Evolutionary conservation across 192 early-diverging fungal genomes (phyloP).

Genomic region (Backusella tarrabulga): DNA sequence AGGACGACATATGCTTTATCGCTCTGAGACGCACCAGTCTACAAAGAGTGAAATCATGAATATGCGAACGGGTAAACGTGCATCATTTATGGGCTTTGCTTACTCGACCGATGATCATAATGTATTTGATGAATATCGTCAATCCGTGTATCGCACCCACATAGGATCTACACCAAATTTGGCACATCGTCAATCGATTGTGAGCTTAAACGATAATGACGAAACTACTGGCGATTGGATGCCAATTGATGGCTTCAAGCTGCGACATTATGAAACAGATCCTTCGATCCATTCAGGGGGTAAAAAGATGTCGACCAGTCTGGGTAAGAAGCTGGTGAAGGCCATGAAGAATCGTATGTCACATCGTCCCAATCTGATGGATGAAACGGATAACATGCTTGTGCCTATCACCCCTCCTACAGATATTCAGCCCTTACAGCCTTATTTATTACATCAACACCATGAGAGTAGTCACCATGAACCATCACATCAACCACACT

Average conservation of each 20-base stretch:
- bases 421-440: conserved; percentile 1
- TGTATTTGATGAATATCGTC: conserved; percentile 38
- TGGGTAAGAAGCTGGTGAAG: conserved; percentile 17
- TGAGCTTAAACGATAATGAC: background rate
- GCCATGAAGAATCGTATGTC: conserved; percentile 10
- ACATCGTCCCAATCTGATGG: background rate
- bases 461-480: conserved; percentile 15
- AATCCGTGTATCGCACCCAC: conserved; percentile 34
- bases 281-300: background rate
- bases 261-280: conserved; percentile 23
- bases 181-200: background rate
- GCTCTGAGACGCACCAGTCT: background rate
- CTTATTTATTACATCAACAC: conserved; percentile 9
- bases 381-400: background rate
- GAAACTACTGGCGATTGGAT: conserved; percentile 20
- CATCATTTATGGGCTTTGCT: conserved; percentile 47
- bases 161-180: background rate
- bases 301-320: background rate
- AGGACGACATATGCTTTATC: background rate
- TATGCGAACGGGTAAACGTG: conserved; percentile 41
- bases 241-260: conserved; percentile 22
- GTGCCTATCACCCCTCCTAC: background rate
- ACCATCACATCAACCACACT: background rate
- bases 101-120: conserved; percentile 42
- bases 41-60: conserved; percentile 36